Percentiles rank a stretch among this genome's conserved stretches.
These are phyloP conservation scores for Xylaria telfairii DNA, from an alignment of 495 filamentous ascomycete genomes.

Conservation along the genomic window DNA sequence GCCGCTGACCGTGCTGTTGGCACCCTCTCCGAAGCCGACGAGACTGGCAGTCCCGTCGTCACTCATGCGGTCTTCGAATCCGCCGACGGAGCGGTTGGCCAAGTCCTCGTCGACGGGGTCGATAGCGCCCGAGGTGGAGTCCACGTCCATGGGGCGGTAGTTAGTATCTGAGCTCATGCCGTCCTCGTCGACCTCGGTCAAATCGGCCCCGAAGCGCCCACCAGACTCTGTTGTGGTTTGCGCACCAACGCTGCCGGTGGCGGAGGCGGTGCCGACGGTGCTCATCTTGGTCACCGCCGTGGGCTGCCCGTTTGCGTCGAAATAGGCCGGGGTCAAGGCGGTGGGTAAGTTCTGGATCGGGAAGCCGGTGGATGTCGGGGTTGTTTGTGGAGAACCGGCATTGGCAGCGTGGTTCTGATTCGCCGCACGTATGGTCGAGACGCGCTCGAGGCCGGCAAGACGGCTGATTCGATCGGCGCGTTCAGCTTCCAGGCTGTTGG, in stretches of 20 bases:
- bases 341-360: constrained; percentile 37
- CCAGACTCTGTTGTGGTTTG: constrained; percentile 64
- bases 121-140: constrained; percentile 44
- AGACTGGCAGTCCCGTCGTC: constrained; percentile 74
- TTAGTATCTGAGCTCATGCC: constrained; percentile 58
- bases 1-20: constrained; percentile 76
- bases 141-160: constrained; percentile 47
- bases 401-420: constrained; percentile 41
- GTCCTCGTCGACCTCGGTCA: constrained; percentile 50
- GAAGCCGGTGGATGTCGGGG: constrained; percentile 40
- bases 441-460: constrained; percentile 81
- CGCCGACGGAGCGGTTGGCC: constrained; percentile 62
- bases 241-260: constrained; percentile 70
- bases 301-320: constrained; percentile 69
- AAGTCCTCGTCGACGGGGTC: constrained; percentile 52
- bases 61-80: constrained; percentile 73
- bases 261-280: constrained; percentile 84
- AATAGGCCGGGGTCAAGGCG: constrained; percentile 64
- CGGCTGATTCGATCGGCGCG: constrained; percentile 93
- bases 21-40: constrained; percentile 88
- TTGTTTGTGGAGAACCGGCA: constrained; percentile 37
- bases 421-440: constrained; percentile 68
- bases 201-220: constrained; percentile 51
- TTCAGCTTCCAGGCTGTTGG: constrained; percentile 81
- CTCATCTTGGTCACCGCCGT: constrained; percentile 68